phyloP scores from a whole-genome alignment of 257 asterid species.

The Lycium barbarum region DNA sequence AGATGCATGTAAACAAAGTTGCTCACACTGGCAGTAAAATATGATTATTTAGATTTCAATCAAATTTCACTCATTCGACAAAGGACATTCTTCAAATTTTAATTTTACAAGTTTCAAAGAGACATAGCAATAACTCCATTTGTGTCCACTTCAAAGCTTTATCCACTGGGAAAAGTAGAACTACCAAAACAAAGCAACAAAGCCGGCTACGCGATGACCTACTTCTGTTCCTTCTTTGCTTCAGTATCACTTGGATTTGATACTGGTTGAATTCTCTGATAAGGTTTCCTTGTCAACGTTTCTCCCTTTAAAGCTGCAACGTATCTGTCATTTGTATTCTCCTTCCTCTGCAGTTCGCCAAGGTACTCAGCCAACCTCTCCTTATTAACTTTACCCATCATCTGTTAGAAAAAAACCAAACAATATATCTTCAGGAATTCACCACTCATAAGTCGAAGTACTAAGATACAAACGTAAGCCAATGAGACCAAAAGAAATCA shows the following conservation, averaged over 20 bases:
- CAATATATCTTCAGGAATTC: neutral
- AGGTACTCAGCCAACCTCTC: constrained; percentile 91
- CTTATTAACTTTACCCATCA: constrained; percentile 90
- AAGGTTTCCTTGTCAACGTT: constrained; percentile 88
- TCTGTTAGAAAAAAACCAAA: constrained; percentile 44
- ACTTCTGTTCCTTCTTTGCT: constrained; percentile 48
- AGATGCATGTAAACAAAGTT: neutral
- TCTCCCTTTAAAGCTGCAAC: constrained; percentile 93
- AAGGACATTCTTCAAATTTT: neutral
- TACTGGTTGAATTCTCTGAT: constrained; percentile 81
- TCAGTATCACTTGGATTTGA: constrained; percentile 47
- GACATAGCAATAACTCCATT: constrained; percentile 10
- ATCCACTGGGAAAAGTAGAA: neutral
- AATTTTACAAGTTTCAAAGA: neutral
- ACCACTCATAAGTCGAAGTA: neutral
- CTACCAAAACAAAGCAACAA: neutral
- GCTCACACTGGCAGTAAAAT: neutral
- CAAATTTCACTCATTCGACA: neutral
- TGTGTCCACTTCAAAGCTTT: constrained; percentile 10
- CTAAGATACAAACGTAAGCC: neutral
- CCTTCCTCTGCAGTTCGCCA: constrained; percentile 84
- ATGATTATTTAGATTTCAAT: neutral
- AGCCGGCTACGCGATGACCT: neutral
- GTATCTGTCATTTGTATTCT: constrained; percentile 89
- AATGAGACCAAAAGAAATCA: neutral